Percentiles rank a stretch among this genome's conserved stretches.
These are phyloP conservation scores for Didymella lethalis DNA, from an alignment of 2,329 filamentous ascomycete species.

Conservation along the genomic window DNA sequence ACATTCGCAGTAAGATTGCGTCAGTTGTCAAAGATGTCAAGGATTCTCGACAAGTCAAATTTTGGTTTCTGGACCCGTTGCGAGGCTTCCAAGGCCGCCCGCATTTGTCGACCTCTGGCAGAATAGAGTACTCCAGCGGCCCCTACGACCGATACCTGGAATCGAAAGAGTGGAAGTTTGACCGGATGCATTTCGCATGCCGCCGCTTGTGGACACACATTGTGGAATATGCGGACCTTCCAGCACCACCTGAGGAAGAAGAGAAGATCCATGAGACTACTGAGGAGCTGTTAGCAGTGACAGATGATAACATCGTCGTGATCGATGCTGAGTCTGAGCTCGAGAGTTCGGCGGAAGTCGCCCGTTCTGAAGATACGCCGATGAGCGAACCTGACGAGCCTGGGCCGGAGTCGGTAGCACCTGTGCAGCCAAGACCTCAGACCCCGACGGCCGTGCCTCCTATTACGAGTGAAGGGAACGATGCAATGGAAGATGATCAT, in stretches of 20 bases:
- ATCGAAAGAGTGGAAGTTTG: slow-evolving; percentile 38
- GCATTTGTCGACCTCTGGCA: slow-evolving; percentile 41
- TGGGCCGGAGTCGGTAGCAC: slow-evolving; percentile 25
- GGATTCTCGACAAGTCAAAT: slow-evolving; percentile 51
- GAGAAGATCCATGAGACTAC: slow-evolving; percentile 13
- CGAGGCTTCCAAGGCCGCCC: slow-evolving; percentile 43
- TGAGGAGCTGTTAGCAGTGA: slow-evolving; percentile 1
- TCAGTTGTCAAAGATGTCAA: slow-evolving; percentile 38
- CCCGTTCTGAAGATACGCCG: slow-evolving; percentile 45
- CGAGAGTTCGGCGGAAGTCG: slow-evolving; percentile 8
- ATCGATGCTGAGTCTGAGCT: slow-evolving; percentile 8
- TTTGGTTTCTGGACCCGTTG: slow-evolving; percentile 50
- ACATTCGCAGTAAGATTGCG: slow-evolving; percentile 44
- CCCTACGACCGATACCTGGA: slow-evolving; percentile 38
- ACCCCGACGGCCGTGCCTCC: slow-evolving; percentile 7
- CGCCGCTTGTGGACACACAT: slow-evolving; percentile 48
- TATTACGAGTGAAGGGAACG: slow-evolving; percentile 16
- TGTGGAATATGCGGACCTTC: slow-evolving; percentile 41
- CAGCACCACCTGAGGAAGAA: slow-evolving; percentile 36
- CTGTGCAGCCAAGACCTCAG: slow-evolving; percentile 14
- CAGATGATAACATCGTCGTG: slow-evolving; percentile 1
- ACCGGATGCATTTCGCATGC: slow-evolving; percentile 32
- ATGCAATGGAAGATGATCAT: slow-evolving; percentile 39
- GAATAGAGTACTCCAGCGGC: slow-evolving; percentile 45
- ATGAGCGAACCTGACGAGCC: slow-evolving; percentile 51